Conservation (phyloP, 345 rosid species). For the Excoecaria cochinchinensis region DNA sequence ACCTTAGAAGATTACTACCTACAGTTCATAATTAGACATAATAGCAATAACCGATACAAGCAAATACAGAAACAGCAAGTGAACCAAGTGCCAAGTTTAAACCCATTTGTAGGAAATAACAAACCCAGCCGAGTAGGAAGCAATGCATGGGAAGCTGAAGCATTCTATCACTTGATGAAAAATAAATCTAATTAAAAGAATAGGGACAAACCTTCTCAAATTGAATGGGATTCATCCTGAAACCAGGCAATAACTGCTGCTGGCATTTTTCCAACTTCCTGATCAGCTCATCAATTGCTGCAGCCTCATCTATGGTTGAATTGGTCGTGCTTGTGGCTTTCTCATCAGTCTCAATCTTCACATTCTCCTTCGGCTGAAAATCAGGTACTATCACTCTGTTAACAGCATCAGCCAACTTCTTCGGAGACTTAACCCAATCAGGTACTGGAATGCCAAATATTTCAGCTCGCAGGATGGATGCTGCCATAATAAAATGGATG, state of each 20-base stretch:
- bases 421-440: slow-evolving; percentile 68
- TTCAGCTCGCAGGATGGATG: slow-evolving; percentile 84
- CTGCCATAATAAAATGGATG: slow-evolving; percentile 69
- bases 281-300: slow-evolving; percentile 47
- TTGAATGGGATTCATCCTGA: slow-evolving; percentile 69
- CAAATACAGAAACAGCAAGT: not conserved
- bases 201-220: slow-evolving; percentile 67
- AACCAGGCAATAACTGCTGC: slow-evolving; percentile 42
- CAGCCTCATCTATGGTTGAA: slow-evolving; percentile 54
- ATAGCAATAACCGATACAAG: not conserved
- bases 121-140: not conserved
- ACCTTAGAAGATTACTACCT: not conserved
- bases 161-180: not conserved
- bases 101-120: not conserved
- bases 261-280: slow-evolving; percentile 47
- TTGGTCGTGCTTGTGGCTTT: slow-evolving; percentile 48
- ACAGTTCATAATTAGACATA: not conserved
- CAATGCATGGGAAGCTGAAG: not conserved
- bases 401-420: slow-evolving; percentile 54
- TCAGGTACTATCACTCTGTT: slow-evolving; percentile 62
- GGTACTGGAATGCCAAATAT: slow-evolving; percentile 82
- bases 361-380: slow-evolving; percentile 60
- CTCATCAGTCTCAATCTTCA: slow-evolving; percentile 66
- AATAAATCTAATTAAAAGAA: not conserved
- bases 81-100: not conserved